These are phyloP conservation scores for Scheffersomyces quercinus DNA, from an alignment of 1,139 yeast genomes.

Conservation along the genomic window DNA sequence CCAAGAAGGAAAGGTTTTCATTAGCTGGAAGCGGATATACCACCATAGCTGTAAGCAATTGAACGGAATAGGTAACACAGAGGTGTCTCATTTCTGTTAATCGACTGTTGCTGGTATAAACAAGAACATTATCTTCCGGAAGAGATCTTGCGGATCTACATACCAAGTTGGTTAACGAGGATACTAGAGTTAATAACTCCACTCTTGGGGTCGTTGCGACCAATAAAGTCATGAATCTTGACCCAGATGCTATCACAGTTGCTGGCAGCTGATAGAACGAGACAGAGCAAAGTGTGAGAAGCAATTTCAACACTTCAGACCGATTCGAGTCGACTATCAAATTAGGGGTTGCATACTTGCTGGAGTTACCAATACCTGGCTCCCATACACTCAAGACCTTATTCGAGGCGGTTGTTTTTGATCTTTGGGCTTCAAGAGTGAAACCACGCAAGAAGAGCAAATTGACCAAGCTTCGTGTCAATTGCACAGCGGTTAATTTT, in stretches of 20 bases:
- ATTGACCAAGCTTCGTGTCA: slow-evolving; percentile 48
- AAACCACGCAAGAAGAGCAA: slow-evolving; percentile 64
- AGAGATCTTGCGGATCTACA: slow-evolving; percentile 38
- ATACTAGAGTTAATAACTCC: slow-evolving; percentile 54
- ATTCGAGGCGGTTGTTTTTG: slow-evolving; percentile 12
- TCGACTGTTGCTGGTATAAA: slow-evolving; percentile 19
- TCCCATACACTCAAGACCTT: slow-evolving; percentile 56
- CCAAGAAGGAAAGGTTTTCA: slow-evolving; percentile 46
- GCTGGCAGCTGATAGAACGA: slow-evolving; percentile 55
- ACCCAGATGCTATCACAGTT: slow-evolving; percentile 51
- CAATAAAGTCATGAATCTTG: slow-evolving; percentile 57
- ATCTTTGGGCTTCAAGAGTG: slow-evolving; percentile 37
- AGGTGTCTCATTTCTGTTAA: slow-evolving; percentile 51
- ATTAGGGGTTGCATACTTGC: slow-evolving; percentile 45
- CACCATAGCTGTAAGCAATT: slow-evolving; percentile 61
- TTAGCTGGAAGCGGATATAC: slow-evolving; percentile 62
- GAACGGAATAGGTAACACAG: slow-evolving; percentile 59
- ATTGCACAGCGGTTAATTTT: slow-evolving; percentile 38
- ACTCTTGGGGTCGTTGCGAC: slow-evolving; percentile 54
- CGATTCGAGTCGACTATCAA: slow-evolving; percentile 64
- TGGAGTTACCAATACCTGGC: slow-evolving; percentile 64
- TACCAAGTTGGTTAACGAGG: slow-evolving; percentile 67
- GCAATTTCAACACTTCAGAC: slow-evolving; percentile 61
- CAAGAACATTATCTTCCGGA: slow-evolving; percentile 38
- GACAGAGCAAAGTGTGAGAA: slow-evolving; percentile 64